A percentile compares a stretch with the other conserved stretches of the same genome.
Evolutionary conservation across 2,329 filamentous ascomycete genomes (phyloP).

Genomic region (Periconia sp.): DNA sequence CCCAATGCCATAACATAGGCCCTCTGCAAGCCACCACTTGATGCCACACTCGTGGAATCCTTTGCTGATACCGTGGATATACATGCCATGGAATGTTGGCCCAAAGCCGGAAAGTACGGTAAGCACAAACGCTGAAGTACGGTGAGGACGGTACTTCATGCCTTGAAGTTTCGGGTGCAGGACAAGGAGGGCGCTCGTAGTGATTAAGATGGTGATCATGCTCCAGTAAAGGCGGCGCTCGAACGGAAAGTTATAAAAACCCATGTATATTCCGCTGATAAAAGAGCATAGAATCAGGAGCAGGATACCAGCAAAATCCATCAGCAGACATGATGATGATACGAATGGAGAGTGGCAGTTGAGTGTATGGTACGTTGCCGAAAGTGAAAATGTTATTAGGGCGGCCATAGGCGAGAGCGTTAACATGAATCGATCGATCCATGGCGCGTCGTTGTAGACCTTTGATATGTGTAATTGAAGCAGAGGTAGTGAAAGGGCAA

Average conservation of each 20-base stretch:
- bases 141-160: constrained; percentile 22
- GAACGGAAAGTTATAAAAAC: constrained; percentile 45
- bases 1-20: constrained; percentile 21
- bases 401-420: constrained; percentile 38
- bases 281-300: constrained; percentile 85
- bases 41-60: constrained; percentile 17
- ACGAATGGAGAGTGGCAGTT: constrained; percentile 80
- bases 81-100: constrained; percentile 20
- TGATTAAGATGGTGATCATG: constrained; percentile 37
- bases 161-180: constrained; percentile 37
- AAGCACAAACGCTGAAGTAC: constrained; percentile 20
- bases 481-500: constrained; percentile 19
- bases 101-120: constrained; percentile 22
- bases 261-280: constrained; percentile 70
- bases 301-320: constrained; percentile 93
- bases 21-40: constrained; percentile 25
- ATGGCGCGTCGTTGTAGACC: constrained; percentile 22
- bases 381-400: constrained; percentile 43
- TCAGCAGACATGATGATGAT: constrained; percentile 78
- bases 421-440: constrained; percentile 31
- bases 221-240: constrained; percentile 45
- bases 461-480: constrained; percentile 22
- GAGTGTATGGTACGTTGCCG: constrained; percentile 74
- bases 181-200: constrained; percentile 34
- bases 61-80: constrained; percentile 11